Conservation (phyloP, 495 filamentous ascomycete genomes). For the Sabuloglossum arenarium region DNA sequence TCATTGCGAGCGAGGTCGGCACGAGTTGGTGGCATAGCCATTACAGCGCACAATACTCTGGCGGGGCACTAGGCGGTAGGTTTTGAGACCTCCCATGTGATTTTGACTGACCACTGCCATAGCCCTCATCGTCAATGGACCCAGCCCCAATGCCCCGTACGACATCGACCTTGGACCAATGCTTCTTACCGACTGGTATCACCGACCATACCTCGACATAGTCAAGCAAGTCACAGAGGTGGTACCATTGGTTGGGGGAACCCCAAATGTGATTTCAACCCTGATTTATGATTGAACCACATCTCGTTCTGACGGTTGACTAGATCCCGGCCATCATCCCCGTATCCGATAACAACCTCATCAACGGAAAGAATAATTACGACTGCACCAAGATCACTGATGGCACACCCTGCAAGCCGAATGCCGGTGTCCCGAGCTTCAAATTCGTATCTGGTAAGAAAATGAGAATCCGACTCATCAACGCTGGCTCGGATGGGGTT, state of each 20-base stretch:
- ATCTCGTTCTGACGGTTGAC: no score
- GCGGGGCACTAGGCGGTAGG: slow-evolving; percentile 28
- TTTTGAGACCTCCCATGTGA: no score
- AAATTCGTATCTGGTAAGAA: slow-evolving; percentile 23
- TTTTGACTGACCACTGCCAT: no score
- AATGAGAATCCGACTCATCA: slow-evolving; percentile 36
- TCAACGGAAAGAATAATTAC: slow-evolving; percentile 19
- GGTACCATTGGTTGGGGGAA: slow-evolving; percentile 7
- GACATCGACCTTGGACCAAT: slow-evolving; percentile 29
- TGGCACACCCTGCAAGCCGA: background rate
- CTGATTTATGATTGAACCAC: no score
- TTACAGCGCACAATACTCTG: slow-evolving; percentile 30
- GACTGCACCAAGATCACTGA: slow-evolving; percentile 6
- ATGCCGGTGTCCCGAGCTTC: background rate
- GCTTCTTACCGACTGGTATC: slow-evolving; percentile 27
- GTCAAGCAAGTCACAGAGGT: no score
- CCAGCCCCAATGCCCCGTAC: no score
- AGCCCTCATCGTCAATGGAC: no score
- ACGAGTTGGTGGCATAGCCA: slow-evolving; percentile 44
- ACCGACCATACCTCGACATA: slow-evolving; percentile 19
- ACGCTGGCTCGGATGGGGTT: slow-evolving; percentile 28
- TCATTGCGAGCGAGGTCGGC: slow-evolving; percentile 30
- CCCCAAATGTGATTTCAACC: background rate
- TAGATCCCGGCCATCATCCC: background rate
- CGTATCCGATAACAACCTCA: slow-evolving; percentile 16